Base-by-base conservation (phyloP, 331 rosid genomes). In the Spiraea crenata region DNA sequence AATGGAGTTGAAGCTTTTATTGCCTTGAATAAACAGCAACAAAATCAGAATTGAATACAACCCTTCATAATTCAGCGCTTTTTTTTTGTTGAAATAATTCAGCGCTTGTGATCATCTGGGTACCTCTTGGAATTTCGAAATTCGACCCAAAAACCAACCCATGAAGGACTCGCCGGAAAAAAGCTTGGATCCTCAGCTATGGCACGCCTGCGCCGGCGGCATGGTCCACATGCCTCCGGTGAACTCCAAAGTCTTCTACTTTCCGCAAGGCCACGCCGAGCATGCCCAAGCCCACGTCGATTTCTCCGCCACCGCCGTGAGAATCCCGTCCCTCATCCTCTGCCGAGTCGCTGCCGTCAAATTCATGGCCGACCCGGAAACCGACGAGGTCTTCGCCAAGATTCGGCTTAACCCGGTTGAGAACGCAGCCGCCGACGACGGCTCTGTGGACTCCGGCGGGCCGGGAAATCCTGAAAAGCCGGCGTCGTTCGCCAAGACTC, bases 121-220 rank as follows among this genome's bases (percentile, higher is more conserved):
- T 1, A 40, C 48, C 54, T 39, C 9, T 61, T 39, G 66, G 40
- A 61, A n/a, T 61, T 19, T 31, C 14, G 12, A 8, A 38, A 61
- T 1, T 4, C 1, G 20, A 40, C 20, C 7, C 13, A 38, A 7
- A 50, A 50, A 25, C 31, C 31, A 25, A 25, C 1, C 71, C 63
- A 93, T 91, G 99, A 90, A 79, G 70, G 96, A 83, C 68, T 73
- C 58, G 31, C 31, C 31, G 3, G 93, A 83, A 47, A 87, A 84
- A 57, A 82, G 77, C 57, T 87, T 95, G 82, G 96, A 95, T 85
- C 90, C 99, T 38, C 95, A 89, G 58, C 92, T 95, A 69, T 95
- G 99, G 99, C 98, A 91, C 74, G 99, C 99, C 6, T 95, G 99
- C 42, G 99, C 99, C 1, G 98, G 99, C 34, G 85, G 96, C 39